Base-by-base conservation (phyloP, 495 filamentous ascomycete species). In the Aspergillus homomorphus region DNA sequence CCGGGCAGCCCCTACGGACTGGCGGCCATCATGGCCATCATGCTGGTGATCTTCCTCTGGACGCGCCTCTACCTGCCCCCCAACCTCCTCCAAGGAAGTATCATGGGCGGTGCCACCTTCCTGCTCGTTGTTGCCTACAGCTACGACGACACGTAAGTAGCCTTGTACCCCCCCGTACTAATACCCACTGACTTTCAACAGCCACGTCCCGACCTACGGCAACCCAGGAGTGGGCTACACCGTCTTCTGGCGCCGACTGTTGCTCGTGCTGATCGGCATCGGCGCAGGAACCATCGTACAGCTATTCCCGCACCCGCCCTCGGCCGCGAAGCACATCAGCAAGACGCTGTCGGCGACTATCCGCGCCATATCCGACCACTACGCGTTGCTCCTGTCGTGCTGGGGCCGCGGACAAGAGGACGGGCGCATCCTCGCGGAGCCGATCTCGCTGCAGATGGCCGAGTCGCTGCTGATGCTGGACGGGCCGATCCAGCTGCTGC, bases 181-280 rank as follows among this genome's bases (percentile, higher is more conserved):
- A 30, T 19, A 19, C 16, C 50, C 51, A 57, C 57, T 26, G 19
- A 41, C 15, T 6, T 4, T 19, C 38, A 15, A n/a, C 45, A 66
- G 64, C 9, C 74, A 80, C 52, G 70, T 74, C 26, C 66, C 70
- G 0, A 20, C 65, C 0, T 79, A 77, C 51, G 77, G 77, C 30
- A 70, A 71, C 49, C 76, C 77, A 0, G 76, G 77, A 0, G 64
- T 66, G 20, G 77, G 77, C 8, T 80, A 78, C 45, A 70, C 41
- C 53, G 69, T 78, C 22, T 80, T 79, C 62, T 80, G 73, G 73
- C 68, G 75, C 22, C 74, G 77, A 44, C 61, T 79, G 4, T 48
- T 74, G 1, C 69, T 77, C 6, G 77, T 77, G 0, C 58, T 80
- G 0, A 65, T 80, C 20, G 77, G 77, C 24, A 61, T 73, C 6